Conservation (phyloP, 2,329 filamentous ascomycete genomes). For the Thermomyces lanuginosus region DNA sequence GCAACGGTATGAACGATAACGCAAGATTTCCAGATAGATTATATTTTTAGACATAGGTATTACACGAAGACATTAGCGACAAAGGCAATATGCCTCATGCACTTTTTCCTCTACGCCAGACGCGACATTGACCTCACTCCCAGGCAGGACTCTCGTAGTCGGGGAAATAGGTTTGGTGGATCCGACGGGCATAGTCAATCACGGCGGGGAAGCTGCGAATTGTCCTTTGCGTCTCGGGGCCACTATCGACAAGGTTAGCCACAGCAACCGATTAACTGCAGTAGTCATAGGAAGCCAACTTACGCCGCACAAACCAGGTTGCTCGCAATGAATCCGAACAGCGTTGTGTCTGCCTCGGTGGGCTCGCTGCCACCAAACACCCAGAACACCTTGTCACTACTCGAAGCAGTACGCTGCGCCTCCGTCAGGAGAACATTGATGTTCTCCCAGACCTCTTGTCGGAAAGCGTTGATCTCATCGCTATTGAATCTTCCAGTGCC, state of each 20-base stretch:
- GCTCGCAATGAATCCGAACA: constrained; percentile 44
- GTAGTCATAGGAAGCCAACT: constrained; percentile 14
- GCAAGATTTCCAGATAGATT: too few species aligned
- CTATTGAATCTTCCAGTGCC: constrained; percentile 36
- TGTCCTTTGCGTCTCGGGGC: constrained; percentile 34
- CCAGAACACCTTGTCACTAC: constrained; percentile 36
- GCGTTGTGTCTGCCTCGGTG: constrained; percentile 39
- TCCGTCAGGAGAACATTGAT: constrained; percentile 30
- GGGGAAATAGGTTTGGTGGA: constrained; percentile 41
- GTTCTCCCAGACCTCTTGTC: constrained; percentile 38
- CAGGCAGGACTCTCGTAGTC: constrained; percentile 33
- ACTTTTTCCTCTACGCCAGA: too few species aligned
- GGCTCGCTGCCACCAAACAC: constrained; percentile 36
- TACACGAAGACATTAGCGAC: too few species aligned
- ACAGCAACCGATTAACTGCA: constrained; percentile 1
- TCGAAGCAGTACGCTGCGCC: constrained; percentile 16
- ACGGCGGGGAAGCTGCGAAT: constrained; percentile 28
- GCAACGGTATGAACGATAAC: too few species aligned
- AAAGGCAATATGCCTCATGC: too few species aligned
- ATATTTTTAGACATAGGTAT: too few species aligned
- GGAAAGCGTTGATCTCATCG: constrained; percentile 34
- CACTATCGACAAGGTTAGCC: constrained; percentile 17
- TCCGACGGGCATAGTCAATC: constrained; percentile 40
- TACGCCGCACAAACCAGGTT: constrained; percentile 38
- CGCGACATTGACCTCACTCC: constrained; percentile 2